Base-by-base conservation (phyloP, 768 basidiomycete species). In the Xanthoconium purpureum region DNA sequence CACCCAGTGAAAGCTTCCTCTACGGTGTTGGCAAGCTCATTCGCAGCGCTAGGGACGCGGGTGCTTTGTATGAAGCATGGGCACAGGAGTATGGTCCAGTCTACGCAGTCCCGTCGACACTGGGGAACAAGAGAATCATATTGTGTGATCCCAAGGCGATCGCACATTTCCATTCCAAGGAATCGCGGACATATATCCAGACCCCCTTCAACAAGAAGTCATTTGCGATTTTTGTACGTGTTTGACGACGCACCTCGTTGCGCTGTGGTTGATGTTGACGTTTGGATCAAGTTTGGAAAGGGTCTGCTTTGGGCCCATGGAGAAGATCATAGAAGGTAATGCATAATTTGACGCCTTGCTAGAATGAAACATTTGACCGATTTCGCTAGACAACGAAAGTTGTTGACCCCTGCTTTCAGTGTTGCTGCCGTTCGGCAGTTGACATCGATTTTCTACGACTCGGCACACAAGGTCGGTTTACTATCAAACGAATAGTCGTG, bases 311-410 rank as follows among this genome's bases (percentile, higher is more conserved):
- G 56, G 65, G 44, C 65, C 1, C 68, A 77, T 35, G 75, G 77
- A 9, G 80, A 81, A n/a, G 71, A 70, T 57, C 81, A 83, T 52
- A 71, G 64, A 44, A 72, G 80, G 80, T 78, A 33, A 49, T 15
- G 15, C 20, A 32, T 29, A 10, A 6, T 24, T 20, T 17, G 18
- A 11, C 2, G 4, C 2, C 17, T 38, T 32, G 9, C 10, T 0
- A 24, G 15, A 13, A 2, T 2, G 10, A 17, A 43, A 29, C 12
- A 3, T 11, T 46, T 47, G 18, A 37, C 18, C 11, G 59, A 11
- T 14, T 50, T 18, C 0, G 0, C 28, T 20, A 66, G 77, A 40
- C 76, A 77, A 47, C 64, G 76, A 52, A 75, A 68, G 57, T 70
- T 71, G 5, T 58, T 78, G 35, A 64, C 69, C 0, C 73, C 76